Evolutionary conservation across 164 flowering plant species (phyloP), one percentile per base, ranked within the genome.

Genomic region (Berberis thunbergii): DNA sequence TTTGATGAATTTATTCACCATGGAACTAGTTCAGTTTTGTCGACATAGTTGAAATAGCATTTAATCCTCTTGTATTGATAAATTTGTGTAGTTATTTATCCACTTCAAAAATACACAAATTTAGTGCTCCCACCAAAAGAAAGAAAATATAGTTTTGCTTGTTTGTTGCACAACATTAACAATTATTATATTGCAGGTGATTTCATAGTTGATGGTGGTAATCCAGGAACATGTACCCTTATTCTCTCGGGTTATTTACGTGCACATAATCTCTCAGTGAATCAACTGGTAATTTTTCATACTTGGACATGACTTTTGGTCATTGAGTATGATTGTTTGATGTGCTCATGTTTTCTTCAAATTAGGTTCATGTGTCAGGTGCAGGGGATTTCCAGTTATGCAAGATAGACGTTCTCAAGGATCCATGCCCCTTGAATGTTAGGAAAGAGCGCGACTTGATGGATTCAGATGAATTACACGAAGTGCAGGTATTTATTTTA

Each of bases 301-400:
- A 61, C 60, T 61, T 75, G 7, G 13, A 49, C 64, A 45, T 64
- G 62, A 41, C 26, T 64, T 69, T 66, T 48, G 2, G 59, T 26
- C 41, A 9, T 61, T 13, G 9, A 46, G 43, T 60, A 12, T 43
- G 41, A 41, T 46, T 45, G 45, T 70, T 55, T 67, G 42, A 41
- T 43, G 42, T 57, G 44, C 45, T 60, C 26, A 26, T 26, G 26
- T 26, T 49, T 73, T 68, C 63, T 74, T 61, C 64, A 9, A 44
- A 63, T 68, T 75, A 94, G 98, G 94, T 95, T 69, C 97, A 95
- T 79, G 79, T 95, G 63, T 66, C 96, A 69, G 96, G 99, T 50
- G 91, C 79, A 1, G 99, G 99, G 45, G 99, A 95, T 77, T 95
- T 80, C 70, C 94, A 89, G 72, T 61, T 95, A 69, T 57, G 75